These are phyloP conservation scores for Tilletia indica DNA, from an alignment of 1,284 basidiomycete genomes.

Conservation along the genomic window DNA sequence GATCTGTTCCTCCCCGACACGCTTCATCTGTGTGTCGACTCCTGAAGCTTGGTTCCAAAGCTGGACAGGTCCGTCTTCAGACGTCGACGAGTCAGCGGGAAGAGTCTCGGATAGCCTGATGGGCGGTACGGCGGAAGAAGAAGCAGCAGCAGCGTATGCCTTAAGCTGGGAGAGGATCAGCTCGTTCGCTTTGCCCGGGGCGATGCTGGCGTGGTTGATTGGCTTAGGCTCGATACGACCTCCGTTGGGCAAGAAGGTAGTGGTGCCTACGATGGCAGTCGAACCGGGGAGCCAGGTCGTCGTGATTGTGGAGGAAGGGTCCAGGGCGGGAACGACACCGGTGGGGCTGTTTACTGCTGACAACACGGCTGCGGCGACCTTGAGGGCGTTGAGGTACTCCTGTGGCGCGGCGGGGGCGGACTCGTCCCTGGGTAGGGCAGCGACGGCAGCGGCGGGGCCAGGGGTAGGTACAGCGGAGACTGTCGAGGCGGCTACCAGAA, in stretches of 20 bases:
- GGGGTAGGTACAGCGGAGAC: background rate
- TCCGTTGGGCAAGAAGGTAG: conserved; percentile 8
- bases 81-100: background rate
- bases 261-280: background rate
- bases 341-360: background rate
- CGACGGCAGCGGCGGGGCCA: too few relatives aligned
- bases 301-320: background rate
- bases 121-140: background rate
- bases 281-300: background rate
- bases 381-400: background rate
- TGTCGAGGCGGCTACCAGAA: background rate
- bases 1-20: background rate
- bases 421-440: background rate
- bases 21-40: background rate
- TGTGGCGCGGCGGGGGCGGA: background rate
- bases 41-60: conserved; percentile 5
- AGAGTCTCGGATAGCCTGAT: conserved; percentile 1
- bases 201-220: background rate
- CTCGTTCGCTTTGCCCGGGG: conserved; percentile 13
- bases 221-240: conserved; percentile 7
- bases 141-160: background rate
- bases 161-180: conserved; percentile 12
- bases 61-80: background rate
- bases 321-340: background rate
- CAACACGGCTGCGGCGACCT: background rate